Evolutionary conservation across 495 filamentous ascomycete species (phyloP), one percentile per base, ranked within the genome.

Genomic region (Hypoxylon perforatum): DNA sequence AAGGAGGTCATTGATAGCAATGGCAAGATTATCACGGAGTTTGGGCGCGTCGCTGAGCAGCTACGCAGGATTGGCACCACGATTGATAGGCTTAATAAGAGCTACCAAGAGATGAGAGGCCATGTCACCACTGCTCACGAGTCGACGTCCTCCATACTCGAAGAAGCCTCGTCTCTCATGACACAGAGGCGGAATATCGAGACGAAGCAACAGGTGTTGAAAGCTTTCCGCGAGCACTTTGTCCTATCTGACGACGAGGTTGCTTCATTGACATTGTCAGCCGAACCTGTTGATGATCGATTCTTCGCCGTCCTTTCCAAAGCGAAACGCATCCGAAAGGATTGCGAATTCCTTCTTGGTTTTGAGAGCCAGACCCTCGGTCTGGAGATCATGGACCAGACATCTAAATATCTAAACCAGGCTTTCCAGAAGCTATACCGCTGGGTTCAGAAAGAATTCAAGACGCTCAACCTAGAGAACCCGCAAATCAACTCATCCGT

Each of bases 381-480:
- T 3, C 77, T 92, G 7, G 93, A 98, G 69, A 86, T 98, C 18
- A 93, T 98, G 87, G 95, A 97, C 54, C 86, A 93, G 76, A 92
- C 88, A 57, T 91, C 92, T 11, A 88, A 89, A 56, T 87, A 91
- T 38, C 85, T 99, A n/a, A 95, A 97, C 73, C 84, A 84, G 11
- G 94, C 91, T 11, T 98, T 96, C 72, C 94, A 98, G 76, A 98
- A 97, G 75, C 82, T 98, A 9, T 97, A 94, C 75, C 85, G 89
- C 62, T 98, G 96, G 96, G 90, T 96, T 8, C 93, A 97, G 75
- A 87, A 89, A 30, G 94, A 98, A 70, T 93, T 99, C 80, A 94
- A 94, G 74, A 88, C 89, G 1, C 77, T 98, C 45, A 96, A 97
- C 73, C 84, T 99, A 11, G 96, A 98, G 74, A 97, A 93, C 72